These are phyloP conservation scores for Monilinia aucupariae DNA, from an alignment of 2,329 filamentous ascomycete genomes.

Conservation along the genomic window DNA sequence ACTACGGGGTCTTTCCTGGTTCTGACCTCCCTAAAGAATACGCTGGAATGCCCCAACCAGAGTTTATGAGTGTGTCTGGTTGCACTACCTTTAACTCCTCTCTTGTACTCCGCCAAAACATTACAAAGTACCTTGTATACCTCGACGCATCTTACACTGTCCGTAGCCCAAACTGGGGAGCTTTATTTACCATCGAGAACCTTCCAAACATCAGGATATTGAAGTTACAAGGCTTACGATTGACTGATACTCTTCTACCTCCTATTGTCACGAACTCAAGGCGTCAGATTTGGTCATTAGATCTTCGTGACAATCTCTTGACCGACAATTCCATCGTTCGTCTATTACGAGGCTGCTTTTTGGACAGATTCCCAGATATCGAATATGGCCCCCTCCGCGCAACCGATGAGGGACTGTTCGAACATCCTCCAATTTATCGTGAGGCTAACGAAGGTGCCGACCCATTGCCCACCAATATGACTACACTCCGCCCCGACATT, in stretches of 20 bases:
- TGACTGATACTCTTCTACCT: constrained; percentile 40
- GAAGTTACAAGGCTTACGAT: constrained; percentile 44
- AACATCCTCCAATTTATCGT: constrained; percentile 32
- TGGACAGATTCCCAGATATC: not conserved
- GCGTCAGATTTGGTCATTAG: constrained; percentile 51
- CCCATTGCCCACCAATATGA: not conserved
- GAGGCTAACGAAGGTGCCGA: not conserved
- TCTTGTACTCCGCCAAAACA: not conserved
- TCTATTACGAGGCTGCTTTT: constrained; percentile 29
- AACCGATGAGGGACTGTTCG: constrained; percentile 35
- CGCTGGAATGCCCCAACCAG: not conserved
- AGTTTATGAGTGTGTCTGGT: constrained; percentile 2
- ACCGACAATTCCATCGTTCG: constrained; percentile 41
- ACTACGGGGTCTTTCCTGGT: not conserved
- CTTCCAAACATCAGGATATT: constrained; percentile 44
- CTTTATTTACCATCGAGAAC: constrained; percentile 36
- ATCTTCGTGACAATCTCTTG: constrained; percentile 48
- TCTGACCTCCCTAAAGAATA: not conserved
- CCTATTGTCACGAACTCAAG: constrained; percentile 37
- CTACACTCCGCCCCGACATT: not conserved
- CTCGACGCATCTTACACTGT: constrained; percentile 24
- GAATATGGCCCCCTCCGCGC: not conserved
- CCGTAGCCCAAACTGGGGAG: not conserved
- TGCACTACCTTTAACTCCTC: constrained; percentile 9
- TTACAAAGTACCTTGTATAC: constrained; percentile 21